phyloP scores from a whole-genome alignment of 2,329 filamentous ascomycete genomes.

The Fusarium dlaminii region DNA sequence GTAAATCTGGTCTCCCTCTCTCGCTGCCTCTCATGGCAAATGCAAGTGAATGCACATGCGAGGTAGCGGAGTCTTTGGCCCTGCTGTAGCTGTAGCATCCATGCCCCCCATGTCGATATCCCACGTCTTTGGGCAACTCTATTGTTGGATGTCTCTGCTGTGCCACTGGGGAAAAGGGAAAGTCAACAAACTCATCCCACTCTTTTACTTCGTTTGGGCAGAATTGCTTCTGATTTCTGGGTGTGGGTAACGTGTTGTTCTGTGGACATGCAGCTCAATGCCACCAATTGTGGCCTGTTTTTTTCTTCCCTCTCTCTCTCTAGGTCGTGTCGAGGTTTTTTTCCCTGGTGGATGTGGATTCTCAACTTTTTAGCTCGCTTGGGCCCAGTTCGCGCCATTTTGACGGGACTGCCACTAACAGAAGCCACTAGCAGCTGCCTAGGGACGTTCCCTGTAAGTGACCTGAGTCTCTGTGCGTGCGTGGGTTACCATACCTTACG shows the following conservation, averaged over 20 bases:
- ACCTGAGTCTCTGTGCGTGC: not conserved
- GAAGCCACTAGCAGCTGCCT: not conserved
- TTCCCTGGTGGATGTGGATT: slow-evolving; percentile 12
- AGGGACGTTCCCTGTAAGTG: slow-evolving; percentile 17
- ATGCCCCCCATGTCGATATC: slow-evolving; percentile 4
- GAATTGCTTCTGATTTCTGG: not conserved
- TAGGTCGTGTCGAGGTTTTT: slow-evolving; percentile 11
- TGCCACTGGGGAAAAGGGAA: not conserved
- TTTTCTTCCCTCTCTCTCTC: slow-evolving; percentile 1
- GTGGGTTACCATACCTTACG: slow-evolving; percentile 1
- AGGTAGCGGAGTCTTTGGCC: slow-evolving; percentile 25
- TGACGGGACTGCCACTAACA: slow-evolving; percentile 12
- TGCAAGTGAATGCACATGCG: slow-evolving; percentile 29
- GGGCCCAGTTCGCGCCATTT: slow-evolving; percentile 27
- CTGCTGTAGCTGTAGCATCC: not conserved
- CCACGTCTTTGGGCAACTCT: slow-evolving; percentile 8
- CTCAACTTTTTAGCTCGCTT: slow-evolving; percentile 22
- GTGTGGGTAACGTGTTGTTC: slow-evolving; percentile 28
- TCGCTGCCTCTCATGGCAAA: slow-evolving; percentile 6
- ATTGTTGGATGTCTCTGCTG: slow-evolving; percentile 8
- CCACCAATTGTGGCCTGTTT: slow-evolving; percentile 34
- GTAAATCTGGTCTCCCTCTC: slow-evolving; percentile 12
- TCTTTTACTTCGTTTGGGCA: slow-evolving; percentile 3
- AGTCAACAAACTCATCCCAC: slow-evolving; percentile 7
- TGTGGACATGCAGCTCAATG: slow-evolving; percentile 9